Evolutionary conservation across 2,329 filamentous ascomycete species (phyloP).

Genomic region (Emergomyces pasteurianus): DNA sequence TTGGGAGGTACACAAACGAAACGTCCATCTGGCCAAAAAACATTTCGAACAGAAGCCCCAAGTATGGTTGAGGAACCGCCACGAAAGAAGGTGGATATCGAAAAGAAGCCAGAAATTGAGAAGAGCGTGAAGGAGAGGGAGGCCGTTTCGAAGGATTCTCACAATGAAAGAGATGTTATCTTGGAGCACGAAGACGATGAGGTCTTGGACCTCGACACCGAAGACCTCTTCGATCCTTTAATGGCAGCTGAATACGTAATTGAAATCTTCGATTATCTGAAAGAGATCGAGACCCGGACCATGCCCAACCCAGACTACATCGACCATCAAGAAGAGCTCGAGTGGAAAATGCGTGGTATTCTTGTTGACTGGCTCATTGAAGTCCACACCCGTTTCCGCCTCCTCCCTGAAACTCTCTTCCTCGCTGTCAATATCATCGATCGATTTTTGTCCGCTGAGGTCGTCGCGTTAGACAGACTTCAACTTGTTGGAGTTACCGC

Average conservation of each 20-base stretch:
- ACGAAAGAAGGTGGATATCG: slow-evolving; percentile 52
- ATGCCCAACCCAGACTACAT: slow-evolving; percentile 89
- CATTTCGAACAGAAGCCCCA: slow-evolving; percentile 49
- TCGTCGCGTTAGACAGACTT: slow-evolving; percentile 90
- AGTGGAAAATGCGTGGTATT: slow-evolving; percentile 97
- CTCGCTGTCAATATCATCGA: slow-evolving; percentile 95
- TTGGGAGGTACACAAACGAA: slow-evolving; percentile 57
- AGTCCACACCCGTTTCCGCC: slow-evolving; percentile 79
- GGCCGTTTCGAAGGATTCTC: background rate
- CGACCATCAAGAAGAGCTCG: slow-evolving; percentile 88
- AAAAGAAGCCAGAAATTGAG: slow-evolving; percentile 30
- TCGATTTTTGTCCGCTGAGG: slow-evolving; percentile 85
- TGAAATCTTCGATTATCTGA: slow-evolving; percentile 91
- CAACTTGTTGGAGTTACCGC: slow-evolving; percentile 97
- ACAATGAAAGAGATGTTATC: slow-evolving; percentile 18
- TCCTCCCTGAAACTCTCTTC: slow-evolving; percentile 91
- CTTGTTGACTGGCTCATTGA: slow-evolving; percentile 98
- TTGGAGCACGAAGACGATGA: slow-evolving; percentile 28
- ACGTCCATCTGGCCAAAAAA: slow-evolving; percentile 41
- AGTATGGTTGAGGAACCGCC: slow-evolving; percentile 56
- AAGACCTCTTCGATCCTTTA: slow-evolving; percentile 84
- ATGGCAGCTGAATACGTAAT: slow-evolving; percentile 97
- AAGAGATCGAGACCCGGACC: slow-evolving; percentile 61
- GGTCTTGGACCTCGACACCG: slow-evolving; percentile 58
- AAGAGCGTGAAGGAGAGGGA: background rate